Base-by-base conservation (phyloP, 345 rosid species). In the Carallia pectinifolia region DNA sequence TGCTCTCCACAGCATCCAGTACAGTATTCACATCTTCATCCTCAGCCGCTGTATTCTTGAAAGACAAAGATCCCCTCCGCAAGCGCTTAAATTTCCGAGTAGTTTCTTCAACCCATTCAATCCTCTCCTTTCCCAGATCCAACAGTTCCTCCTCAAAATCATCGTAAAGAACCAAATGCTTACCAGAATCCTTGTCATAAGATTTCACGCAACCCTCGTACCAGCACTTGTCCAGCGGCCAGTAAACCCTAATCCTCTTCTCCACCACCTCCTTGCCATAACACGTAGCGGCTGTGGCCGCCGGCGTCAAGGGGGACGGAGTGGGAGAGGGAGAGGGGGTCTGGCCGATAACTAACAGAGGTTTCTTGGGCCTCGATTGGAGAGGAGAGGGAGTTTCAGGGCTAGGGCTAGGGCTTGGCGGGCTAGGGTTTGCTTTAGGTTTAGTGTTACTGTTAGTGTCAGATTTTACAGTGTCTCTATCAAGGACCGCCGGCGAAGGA, bases 171-270 rank as follows among this genome's bases (percentile, higher is more conserved):
- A 95, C 69, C 81, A 81, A 76, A 82, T 95, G 97, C 82, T 86
- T 90, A 19, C 89, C 83, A 7, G 78, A 79, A 60, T 52, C 70
- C 77, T 82, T 75, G 70, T 88, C 72, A 10, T 78, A 90, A 39
- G 76, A 83, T 55, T 72, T 79, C 44, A 95, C 91, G 31, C 52
- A 61, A 65, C 97, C 99, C 50, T 92, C 94, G 66, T 90, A 95
- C 98, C 97, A 90, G 62, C 68, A 73, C 79, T 87, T 80, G 80
- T 95, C 98, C 87, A 95, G 69, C 58, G 99, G 98, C 99, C 99
- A 95, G 73, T 81, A 92, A 82, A 95, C 89, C 86, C 80, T 84
- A 71, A 95, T 66, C 78, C 87, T 79, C 88, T 71, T 88, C 7
- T 78, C 87, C 50, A 89, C 75, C 16, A 85, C 96, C 78, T 90